phyloP scores from a whole-genome alignment of 2,329 filamentous ascomycete species.

The Chaetomium olivaceum region DNA sequence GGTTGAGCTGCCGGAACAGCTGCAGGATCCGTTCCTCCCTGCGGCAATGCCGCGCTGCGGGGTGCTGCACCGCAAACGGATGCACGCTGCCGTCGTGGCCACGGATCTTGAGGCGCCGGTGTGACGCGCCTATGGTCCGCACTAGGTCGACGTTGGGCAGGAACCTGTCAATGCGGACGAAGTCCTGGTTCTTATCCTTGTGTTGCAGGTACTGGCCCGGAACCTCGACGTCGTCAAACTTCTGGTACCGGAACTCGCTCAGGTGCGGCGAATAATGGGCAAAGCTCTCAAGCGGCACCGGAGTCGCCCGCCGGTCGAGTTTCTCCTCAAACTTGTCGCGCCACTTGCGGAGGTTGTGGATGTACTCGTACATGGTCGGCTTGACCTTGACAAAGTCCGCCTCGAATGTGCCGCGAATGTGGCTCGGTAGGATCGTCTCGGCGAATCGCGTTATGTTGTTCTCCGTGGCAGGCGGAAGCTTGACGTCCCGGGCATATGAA shows the following conservation, averaged over 20 bases:
- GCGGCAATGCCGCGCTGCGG: constrained; percentile 85
- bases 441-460: constrained; percentile 96
- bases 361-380: constrained; percentile 98
- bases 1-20: constrained; percentile 96
- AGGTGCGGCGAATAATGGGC: constrained; percentile 76
- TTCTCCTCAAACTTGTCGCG: constrained; percentile 98
- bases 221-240: constrained; percentile 97
- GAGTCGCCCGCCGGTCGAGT: constrained; percentile 77
- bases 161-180: constrained; percentile 96
- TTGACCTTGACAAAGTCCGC: constrained; percentile 95
- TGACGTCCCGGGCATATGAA: constrained; percentile 87
- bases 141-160: constrained; percentile 92
- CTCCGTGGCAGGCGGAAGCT: constrained; percentile 86
- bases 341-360: constrained; percentile 94
- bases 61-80: constrained; percentile 94
- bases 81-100: constrained; percentile 98
- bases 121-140: constrained; percentile 84
- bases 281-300: constrained; percentile 70
- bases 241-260: constrained; percentile 95
- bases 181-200: constrained; percentile 99
- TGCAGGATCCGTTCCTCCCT: constrained; percentile 94
- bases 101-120: constrained; percentile 90
- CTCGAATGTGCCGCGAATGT: constrained; percentile 96
- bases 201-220: constrained; percentile 96
- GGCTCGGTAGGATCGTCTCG: constrained; percentile 89